These are phyloP conservation scores for Asterionellopsis glacialis DNA, from an alignment of 108 stramenopile species.

Conservation along the genomic window DNA sequence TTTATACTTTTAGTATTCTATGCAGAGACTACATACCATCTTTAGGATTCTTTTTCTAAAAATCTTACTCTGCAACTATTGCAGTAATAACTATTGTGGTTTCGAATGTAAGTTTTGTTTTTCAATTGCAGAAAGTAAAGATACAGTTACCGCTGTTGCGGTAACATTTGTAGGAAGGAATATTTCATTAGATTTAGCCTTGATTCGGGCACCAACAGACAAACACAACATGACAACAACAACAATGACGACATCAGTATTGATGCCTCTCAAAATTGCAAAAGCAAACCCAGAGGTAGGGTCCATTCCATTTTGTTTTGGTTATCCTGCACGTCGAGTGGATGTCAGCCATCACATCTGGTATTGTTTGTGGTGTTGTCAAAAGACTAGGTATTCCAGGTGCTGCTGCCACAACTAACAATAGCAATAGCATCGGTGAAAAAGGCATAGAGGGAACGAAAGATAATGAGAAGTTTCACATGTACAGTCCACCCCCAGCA, in stretches of 20 bases:
- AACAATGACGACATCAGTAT: too few relatives aligned
- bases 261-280: slow-evolving; percentile 12
- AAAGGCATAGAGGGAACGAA: too few relatives aligned
- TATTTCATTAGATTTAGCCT: slow-evolving; percentile 40
- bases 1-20: too few relatives aligned
- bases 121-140: too few relatives aligned
- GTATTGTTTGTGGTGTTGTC: slow-evolving; percentile 46
- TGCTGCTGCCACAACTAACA: not conserved
- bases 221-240: too few relatives aligned
- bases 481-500: too few relatives aligned
- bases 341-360: slow-evolving; percentile 50
- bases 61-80: too few relatives aligned
- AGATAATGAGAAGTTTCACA: slow-evolving; percentile 2
- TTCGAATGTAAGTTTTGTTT: too few relatives aligned
- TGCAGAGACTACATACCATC: too few relatives aligned
- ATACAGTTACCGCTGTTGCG: slow-evolving; percentile 21
- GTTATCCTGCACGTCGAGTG: slow-evolving; percentile 50
- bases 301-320: slow-evolving; percentile 37
- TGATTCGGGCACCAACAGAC: slow-evolving; percentile 22
- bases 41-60: too few relatives aligned
- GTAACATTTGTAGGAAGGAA: slow-evolving; percentile 40
- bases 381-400: slow-evolving; percentile 35
- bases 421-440: not conserved
- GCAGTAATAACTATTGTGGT: too few relatives aligned
- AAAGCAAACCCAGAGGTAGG: slow-evolving; percentile 34